phyloP scores from a whole-genome alignment of 305 asterid genomes.

The Caryopteris hybrid region DNA sequence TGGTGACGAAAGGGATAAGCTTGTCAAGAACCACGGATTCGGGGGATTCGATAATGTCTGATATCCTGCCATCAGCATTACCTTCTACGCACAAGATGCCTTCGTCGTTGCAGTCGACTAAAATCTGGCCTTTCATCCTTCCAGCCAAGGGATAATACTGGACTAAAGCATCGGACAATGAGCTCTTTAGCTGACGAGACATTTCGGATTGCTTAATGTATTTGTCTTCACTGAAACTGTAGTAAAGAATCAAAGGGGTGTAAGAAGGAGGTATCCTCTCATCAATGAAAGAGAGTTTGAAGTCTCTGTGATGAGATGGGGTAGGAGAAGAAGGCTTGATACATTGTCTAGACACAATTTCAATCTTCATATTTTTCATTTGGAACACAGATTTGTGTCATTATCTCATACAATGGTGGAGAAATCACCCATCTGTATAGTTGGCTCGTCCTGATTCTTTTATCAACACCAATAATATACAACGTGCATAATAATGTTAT shows the following conservation, averaged over 20 bases:
- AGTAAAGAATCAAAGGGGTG: constrained; percentile 42
- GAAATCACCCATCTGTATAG: neutral
- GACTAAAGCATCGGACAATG: constrained; percentile 31
- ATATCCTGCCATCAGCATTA: constrained; percentile 13
- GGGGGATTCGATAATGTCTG: constrained; percentile 18
- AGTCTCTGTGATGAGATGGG: constrained; percentile 29
- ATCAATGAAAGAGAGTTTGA: constrained; percentile 46
- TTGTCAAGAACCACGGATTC: constrained; percentile 19
- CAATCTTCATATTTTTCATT: constrained; percentile 25
- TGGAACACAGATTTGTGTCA: neutral
- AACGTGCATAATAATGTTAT: too few relatives aligned
- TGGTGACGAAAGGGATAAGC: constrained; percentile 24
- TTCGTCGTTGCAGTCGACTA: constrained; percentile 39
- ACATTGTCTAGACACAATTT: constrained; percentile 9
- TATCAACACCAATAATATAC: too few relatives aligned
- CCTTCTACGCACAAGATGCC: constrained; percentile 36
- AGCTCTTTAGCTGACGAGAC: constrained; percentile 23
- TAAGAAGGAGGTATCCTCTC: constrained; percentile 36
- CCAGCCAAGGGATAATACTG: constrained; percentile 45
- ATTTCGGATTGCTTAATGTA: constrained; percentile 15
- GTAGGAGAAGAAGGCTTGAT: constrained; percentile 41
- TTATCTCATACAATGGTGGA: neutral
- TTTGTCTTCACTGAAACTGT: constrained; percentile 6
- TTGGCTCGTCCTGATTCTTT: too few relatives aligned
- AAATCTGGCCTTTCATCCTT: constrained; percentile 30